These are phyloP conservation scores for Schizochytrium sp. DNA, from an alignment of 108 stramenopile genomes.

Conservation along the genomic window DNA sequence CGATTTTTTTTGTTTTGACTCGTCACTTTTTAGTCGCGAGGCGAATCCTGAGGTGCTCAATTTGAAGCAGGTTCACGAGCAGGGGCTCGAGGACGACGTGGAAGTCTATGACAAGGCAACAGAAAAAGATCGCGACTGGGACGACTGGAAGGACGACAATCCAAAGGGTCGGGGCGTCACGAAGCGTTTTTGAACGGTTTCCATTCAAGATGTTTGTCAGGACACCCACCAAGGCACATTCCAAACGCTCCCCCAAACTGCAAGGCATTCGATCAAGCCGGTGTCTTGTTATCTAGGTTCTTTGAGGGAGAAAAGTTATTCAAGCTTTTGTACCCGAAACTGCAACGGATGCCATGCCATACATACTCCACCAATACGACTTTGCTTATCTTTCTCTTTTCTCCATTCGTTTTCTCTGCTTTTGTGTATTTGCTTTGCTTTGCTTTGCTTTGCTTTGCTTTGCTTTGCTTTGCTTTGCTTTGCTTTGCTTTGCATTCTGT, in stretches of 20 bases:
- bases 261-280: neutral
- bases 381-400: no score
- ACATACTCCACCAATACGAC: no score
- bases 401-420: no score
- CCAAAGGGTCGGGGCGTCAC: conserved; percentile 91
- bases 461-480: no score
- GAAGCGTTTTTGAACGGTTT: conserved; percentile 23
- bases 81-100: conserved; percentile 80
- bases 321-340: no score
- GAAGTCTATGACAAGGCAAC: conserved; percentile 72
- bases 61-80: conserved; percentile 67
- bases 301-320: no score
- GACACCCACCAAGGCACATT: neutral
- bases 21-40: neutral
- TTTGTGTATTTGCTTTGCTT: no score
- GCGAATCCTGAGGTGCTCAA: conserved; percentile 45
- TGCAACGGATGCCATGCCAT: no score
- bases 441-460: no score
- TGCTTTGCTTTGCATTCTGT: no score
- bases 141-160: conserved; percentile 89
- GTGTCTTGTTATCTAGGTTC: no score
- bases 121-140: conserved; percentile 79
- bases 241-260: neutral
- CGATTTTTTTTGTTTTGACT: no score
- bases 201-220: neutral